Conservation (phyloP, 2,329 filamentous ascomycete species). For the Periconia sp. region DNA sequence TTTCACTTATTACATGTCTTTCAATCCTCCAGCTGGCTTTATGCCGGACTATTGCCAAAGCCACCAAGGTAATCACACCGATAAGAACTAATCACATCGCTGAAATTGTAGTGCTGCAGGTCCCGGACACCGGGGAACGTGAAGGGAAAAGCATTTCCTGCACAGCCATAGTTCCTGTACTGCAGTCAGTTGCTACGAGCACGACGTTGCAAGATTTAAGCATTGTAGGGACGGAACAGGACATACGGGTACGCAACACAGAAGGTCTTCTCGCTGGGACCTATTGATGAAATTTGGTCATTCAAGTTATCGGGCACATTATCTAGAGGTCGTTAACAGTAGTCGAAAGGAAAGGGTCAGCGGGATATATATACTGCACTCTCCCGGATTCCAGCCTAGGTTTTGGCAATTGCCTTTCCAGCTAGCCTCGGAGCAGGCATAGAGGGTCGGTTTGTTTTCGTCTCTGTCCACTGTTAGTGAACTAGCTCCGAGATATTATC, state of each 20-base stretch:
- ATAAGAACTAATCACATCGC: slow-evolving; percentile 23
- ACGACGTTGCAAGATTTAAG: background rate
- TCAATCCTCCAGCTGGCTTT: background rate
- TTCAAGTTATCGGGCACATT: slow-evolving; percentile 15
- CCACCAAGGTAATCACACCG: slow-evolving; percentile 29
- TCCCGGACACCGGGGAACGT: slow-evolving; percentile 26
- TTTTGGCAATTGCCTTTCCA: slow-evolving; percentile 26
- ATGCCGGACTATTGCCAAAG: no score
- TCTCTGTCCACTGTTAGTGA: background rate
- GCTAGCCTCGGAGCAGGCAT: slow-evolving; percentile 20
- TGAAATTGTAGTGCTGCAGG: slow-evolving; percentile 21
- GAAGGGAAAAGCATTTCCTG: slow-evolving; percentile 26
- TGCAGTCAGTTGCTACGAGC: slow-evolving; percentile 5
- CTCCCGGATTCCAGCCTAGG: slow-evolving; percentile 13
- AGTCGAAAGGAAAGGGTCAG: no score
- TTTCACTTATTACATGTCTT: background rate
- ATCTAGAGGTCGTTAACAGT: slow-evolving; percentile 8
- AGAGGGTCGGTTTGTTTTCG: no score
- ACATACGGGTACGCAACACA: slow-evolving; percentile 29
- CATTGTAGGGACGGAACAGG: no score
- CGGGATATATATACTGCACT: slow-evolving; percentile 13
- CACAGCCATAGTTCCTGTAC: slow-evolving; percentile 21
- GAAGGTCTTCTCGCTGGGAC: slow-evolving; percentile 28
- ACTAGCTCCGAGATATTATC: no score
- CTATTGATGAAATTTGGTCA: slow-evolving; percentile 23